These are phyloP conservation scores for Cryptococcus maquisensis DNA, from an alignment of 1,284 basidiomycete genomes.

Conservation along the genomic window DNA sequence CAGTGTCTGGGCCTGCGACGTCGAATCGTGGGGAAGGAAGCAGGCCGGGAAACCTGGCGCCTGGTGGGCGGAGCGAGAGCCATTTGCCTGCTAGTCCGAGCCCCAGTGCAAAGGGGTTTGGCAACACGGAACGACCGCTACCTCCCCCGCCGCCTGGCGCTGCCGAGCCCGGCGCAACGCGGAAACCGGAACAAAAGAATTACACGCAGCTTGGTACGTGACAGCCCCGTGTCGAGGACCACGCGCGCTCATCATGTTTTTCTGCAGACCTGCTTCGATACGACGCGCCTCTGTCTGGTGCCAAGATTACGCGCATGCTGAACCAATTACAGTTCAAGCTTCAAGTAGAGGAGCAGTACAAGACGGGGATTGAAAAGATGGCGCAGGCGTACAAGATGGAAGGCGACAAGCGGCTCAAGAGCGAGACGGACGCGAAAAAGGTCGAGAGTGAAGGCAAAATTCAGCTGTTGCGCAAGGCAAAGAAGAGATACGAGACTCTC, in stretches of 20 bases:
- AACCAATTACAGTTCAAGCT: conserved; percentile 99
- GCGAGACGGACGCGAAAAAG: conserved; percentile 88
- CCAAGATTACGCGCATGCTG: conserved; percentile 96
- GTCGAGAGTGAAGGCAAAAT: conserved; percentile 96
- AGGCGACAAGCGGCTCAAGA: conserved; percentile 87
- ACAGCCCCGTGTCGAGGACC: background rate
- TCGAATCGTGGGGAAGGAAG: background rate
- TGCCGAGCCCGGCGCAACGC: conserved; percentile 8
- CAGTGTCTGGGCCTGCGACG: conserved; percentile 19
- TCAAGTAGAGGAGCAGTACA: conserved; percentile 97
- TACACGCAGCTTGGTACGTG: conserved; percentile 45
- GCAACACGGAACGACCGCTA: conserved; percentile 34
- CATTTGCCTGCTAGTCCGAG: conserved; percentile 10
- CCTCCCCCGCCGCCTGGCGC: conserved; percentile 31
- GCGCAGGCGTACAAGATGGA: conserved; percentile 88
- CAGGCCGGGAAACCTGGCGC: background rate
- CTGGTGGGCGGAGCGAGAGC: background rate
- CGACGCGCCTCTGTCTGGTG: conserved; percentile 91
- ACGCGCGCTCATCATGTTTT: background rate
- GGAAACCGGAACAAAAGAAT: conserved; percentile 32
- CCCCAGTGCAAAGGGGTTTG: conserved; percentile 20
- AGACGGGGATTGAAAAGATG: conserved; percentile 99
- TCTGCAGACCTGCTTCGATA: conserved; percentile 84
- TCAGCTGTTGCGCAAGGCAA: conserved; percentile 80
- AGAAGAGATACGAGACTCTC: conserved; percentile 94